Percentiles rank a stretch among this genome's conserved stretches.
These are phyloP conservation scores for Agrocybe pediades DNA, from an alignment of 768 basidiomycete species.

Conservation along the genomic window DNA sequence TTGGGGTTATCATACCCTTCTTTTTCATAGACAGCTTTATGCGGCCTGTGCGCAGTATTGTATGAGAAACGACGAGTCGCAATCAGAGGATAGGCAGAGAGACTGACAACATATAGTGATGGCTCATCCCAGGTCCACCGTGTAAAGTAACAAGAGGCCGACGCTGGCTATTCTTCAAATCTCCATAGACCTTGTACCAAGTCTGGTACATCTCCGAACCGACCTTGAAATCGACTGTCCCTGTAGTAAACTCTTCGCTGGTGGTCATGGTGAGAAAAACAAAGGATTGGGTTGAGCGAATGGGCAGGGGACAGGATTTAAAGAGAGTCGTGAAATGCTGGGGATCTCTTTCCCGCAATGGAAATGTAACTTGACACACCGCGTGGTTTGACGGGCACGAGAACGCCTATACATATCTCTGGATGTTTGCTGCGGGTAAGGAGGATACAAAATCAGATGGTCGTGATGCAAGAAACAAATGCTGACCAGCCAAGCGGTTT, in stretches of 20 bases:
- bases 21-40: conserved; percentile 13
- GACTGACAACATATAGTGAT: conserved; percentile 13
- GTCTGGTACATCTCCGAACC: conserved; percentile 33
- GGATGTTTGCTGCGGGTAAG: too few relatives aligned
- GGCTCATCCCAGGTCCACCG: conserved; percentile 42
- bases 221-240: conserved; percentile 11
- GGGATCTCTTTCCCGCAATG: too few relatives aligned
- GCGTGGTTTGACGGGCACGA: too few relatives aligned
- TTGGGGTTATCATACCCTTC: conserved; percentile 6
- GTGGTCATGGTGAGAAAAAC: too few relatives aligned
- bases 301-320: too few relatives aligned
- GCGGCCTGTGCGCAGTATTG: conserved; percentile 7
- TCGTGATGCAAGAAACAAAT: too few relatives aligned
- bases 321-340: too few relatives aligned
- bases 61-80: not conserved
- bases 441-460: too few relatives aligned
- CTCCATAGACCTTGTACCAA: conserved; percentile 46
- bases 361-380: too few relatives aligned
- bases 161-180: conserved; percentile 26
- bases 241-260: not conserved
- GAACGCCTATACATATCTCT: too few relatives aligned
- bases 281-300: too few relatives aligned
- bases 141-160: conserved; percentile 44
- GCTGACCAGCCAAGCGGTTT: too few relatives aligned
- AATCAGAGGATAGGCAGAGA: not conserved